Conservation (phyloP, 345 rosid species). For the Salix arbutifolia region DNA sequence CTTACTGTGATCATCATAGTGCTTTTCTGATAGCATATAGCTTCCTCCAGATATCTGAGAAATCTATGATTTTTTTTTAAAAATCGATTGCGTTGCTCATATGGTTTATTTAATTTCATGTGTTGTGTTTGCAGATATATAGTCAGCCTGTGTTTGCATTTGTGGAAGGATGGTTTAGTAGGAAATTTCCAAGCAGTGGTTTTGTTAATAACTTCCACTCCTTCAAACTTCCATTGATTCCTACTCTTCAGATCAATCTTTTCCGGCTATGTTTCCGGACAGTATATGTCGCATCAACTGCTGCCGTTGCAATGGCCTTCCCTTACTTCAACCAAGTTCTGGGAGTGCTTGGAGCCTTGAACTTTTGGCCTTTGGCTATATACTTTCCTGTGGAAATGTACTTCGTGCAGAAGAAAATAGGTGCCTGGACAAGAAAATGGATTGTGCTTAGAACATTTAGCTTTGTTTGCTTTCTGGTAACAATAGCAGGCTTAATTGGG, state of each 20-base stretch:
- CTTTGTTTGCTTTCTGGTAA: constrained; percentile 38
- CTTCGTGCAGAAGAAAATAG: constrained; percentile 45
- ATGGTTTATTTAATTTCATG: not conserved
- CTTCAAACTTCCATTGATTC: constrained; percentile 27
- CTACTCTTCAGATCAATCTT: constrained; percentile 30
- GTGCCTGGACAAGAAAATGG: constrained; percentile 51
- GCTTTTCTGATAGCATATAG: too few species aligned
- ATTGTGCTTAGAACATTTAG: constrained; percentile 49
- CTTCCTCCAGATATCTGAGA: not conserved
- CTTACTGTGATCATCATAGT: too few species aligned
- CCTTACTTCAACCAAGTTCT: constrained; percentile 64
- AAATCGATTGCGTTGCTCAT: not conserved
- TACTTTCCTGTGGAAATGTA: constrained; percentile 70
- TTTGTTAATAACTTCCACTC: constrained; percentile 40
- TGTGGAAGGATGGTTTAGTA: constrained; percentile 46
- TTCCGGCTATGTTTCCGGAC: constrained; percentile 47
- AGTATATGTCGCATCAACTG: constrained; percentile 39
- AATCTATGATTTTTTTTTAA: not conserved
- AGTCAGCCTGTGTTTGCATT: constrained; percentile 67
- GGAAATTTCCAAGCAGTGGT: constrained; percentile 34
- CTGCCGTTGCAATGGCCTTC: constrained; percentile 39
- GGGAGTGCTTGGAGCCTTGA: constrained; percentile 56
- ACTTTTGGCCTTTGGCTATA: constrained; percentile 64
- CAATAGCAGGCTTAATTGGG: constrained; percentile 38
- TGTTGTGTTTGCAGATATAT: constrained; percentile 37